phyloP scores from a whole-genome alignment of 441 rosid species.

The Pelargonium exstipulatum region DNA sequence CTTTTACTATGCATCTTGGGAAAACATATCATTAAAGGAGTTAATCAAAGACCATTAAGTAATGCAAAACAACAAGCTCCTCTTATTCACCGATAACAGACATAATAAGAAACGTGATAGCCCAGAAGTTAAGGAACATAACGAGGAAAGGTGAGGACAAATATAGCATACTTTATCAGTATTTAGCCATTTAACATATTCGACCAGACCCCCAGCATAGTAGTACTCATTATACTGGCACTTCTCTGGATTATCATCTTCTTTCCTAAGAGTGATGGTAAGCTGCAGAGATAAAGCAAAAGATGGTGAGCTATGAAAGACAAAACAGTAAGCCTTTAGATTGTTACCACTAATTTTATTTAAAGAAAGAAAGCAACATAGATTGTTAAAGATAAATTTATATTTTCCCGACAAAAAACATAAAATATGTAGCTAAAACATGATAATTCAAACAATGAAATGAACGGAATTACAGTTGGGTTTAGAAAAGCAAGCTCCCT shows the following conservation, averaged over 20 bases:
- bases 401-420: not conserved
- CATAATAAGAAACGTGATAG: not conserved
- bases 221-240: slow-evolving; percentile 54
- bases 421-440: not conserved
- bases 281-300: slow-evolving; percentile 46
- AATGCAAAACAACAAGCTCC: not conserved
- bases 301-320: slow-evolving; percentile 12
- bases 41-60: not conserved
- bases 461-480: slow-evolving; percentile 54
- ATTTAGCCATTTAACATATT: slow-evolving; percentile 90
- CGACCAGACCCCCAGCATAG: slow-evolving; percentile 85
- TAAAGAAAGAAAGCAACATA: not conserved
- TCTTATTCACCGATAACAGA: not conserved
- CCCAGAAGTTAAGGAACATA: not conserved
- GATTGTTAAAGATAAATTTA: not conserved
- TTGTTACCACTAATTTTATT: not conserved
- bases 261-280: slow-evolving; percentile 59
- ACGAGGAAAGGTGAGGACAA: not conserved
- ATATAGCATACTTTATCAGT: slow-evolving; percentile 60
- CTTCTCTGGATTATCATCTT: slow-evolving; percentile 54
- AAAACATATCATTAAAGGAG: not conserved
- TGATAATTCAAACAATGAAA: slow-evolving; percentile 13
- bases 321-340: slow-evolving; percentile 12
- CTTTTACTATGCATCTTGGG: not conserved
- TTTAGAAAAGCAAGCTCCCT: slow-evolving; percentile 94